A percentile compares a stretch with the other conserved stretches of the same genome.
phyloP scores from a whole-genome alignment of 1,284 basidiomycete species.

The Kwoniella shivajii region DNA sequence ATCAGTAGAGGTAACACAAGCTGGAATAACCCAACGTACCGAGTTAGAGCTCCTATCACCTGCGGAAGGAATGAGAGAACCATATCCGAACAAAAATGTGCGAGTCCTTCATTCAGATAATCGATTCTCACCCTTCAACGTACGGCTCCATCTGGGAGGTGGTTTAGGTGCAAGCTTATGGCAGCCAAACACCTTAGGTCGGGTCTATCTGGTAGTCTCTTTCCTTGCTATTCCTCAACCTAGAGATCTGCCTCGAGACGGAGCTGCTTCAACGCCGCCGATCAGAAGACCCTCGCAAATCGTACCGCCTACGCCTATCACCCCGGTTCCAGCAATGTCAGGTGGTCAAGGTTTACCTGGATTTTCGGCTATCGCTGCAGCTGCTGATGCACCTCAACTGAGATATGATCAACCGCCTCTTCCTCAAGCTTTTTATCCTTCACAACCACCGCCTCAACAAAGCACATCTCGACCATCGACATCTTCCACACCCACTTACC shows the following conservation, averaged over 20 bases:
- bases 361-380: constrained; percentile 29
- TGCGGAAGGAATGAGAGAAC: constrained; percentile 47
- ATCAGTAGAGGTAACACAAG: constrained; percentile 37
- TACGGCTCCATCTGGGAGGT: constrained; percentile 47
- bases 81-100: constrained; percentile 50
- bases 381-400: constrained; percentile 24
- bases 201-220: constrained; percentile 46
- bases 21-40: constrained; percentile 29
- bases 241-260: constrained; percentile 21
- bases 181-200: constrained; percentile 35
- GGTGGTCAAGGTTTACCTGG: constrained; percentile 18
- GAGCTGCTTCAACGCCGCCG: not conserved
- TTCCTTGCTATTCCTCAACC: constrained; percentile 34
- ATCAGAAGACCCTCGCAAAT: constrained; percentile 11
- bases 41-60: constrained; percentile 44
- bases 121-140: constrained; percentile 39
- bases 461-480: constrained; percentile 2
- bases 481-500: constrained; percentile 7
- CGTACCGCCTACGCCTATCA: constrained; percentile 27
- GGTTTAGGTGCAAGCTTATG: constrained; percentile 45
- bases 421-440: constrained; percentile 15
- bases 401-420: constrained; percentile 17
- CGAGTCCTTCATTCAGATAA: constrained; percentile 37
- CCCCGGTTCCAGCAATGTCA: constrained; percentile 14
- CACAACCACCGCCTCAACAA: constrained; percentile 3